These are phyloP conservation scores for Kandelia obovata DNA, from an alignment of 345 rosid genomes.

Conservation along the genomic window DNA sequence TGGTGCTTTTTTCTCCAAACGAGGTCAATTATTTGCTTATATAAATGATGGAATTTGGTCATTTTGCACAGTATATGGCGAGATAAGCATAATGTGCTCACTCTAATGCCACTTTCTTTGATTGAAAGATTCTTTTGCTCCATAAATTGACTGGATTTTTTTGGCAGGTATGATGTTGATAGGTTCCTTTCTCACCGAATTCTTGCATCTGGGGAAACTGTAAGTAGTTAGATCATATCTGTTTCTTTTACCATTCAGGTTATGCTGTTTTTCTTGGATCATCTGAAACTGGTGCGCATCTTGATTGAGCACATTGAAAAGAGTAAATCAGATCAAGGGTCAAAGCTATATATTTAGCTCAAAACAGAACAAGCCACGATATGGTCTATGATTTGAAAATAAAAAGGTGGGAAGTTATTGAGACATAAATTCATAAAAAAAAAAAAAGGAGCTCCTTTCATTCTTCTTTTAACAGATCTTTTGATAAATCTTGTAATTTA, in stretches of 20 bases:
- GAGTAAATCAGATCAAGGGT: no score
- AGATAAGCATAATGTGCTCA: not conserved
- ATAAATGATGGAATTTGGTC: not conserved
- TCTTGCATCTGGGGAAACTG: constrained; percentile 53
- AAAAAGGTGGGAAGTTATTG: no score
- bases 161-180: constrained; percentile 66
- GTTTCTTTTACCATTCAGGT: not conserved
- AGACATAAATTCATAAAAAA: no score
- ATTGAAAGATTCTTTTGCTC: not conserved
- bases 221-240: constrained; percentile 33
- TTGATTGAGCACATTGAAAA: not conserved
- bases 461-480: constrained; percentile 9
- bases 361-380: not conserved
- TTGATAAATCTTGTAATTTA: constrained; percentile 26
- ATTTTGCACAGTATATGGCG: no score
- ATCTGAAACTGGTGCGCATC: constrained; percentile 1
- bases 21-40: no score
- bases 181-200: constrained; percentile 46
- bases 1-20: not conserved
- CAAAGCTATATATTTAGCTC: not conserved
- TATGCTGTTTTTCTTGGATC: not conserved
- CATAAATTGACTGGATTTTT: constrained; percentile 2
- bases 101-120: not conserved
- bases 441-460: no score
- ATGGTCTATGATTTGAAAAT: no score